Conservation (phyloP, 2,329 filamentous ascomycete species). For the Trichoderma pleuroti region DNA sequence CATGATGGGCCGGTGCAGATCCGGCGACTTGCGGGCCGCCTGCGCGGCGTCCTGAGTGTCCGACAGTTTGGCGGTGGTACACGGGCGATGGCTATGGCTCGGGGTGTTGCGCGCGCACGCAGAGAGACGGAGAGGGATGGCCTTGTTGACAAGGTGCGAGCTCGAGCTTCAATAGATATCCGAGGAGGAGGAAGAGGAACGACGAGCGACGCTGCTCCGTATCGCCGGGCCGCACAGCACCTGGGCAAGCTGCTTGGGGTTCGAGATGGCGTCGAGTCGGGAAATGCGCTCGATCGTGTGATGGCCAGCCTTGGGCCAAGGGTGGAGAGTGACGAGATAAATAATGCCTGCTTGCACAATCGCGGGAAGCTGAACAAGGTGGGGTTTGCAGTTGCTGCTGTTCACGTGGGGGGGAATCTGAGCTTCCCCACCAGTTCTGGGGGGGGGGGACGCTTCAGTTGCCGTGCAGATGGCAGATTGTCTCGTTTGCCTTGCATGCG, state of each 20-base stretch:
- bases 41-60: conserved; percentile 35
- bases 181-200: not conserved
- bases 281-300: conserved; percentile 17
- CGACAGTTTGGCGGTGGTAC: conserved; percentile 42
- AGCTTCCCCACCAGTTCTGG: conserved; percentile 15
- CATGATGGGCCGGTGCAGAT: conserved; percentile 52
- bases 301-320: conserved; percentile 2
- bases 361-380: not conserved
- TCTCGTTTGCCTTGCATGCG: not conserved
- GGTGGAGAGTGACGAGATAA: conserved; percentile 16
- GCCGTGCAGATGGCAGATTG: not conserved
- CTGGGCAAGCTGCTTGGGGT: not conserved
- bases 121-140: not conserved
- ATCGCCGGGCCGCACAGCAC: not conserved
- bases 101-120: not conserved
- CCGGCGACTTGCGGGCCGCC: conserved; percentile 34
- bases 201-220: not conserved
- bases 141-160: not conserved
- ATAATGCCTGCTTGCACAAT: conserved; percentile 5
- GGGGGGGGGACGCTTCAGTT: not conserved
- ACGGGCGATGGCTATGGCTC: not conserved
- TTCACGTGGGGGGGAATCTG: conserved; percentile 4
- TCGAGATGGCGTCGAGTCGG: not conserved
- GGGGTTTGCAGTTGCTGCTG: conserved; percentile 13
- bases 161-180: not conserved